A percentile compares a stretch with the other conserved stretches of the same genome.
Conservation (phyloP, 805 yeast species). For the Candida sonorensis region DNA sequence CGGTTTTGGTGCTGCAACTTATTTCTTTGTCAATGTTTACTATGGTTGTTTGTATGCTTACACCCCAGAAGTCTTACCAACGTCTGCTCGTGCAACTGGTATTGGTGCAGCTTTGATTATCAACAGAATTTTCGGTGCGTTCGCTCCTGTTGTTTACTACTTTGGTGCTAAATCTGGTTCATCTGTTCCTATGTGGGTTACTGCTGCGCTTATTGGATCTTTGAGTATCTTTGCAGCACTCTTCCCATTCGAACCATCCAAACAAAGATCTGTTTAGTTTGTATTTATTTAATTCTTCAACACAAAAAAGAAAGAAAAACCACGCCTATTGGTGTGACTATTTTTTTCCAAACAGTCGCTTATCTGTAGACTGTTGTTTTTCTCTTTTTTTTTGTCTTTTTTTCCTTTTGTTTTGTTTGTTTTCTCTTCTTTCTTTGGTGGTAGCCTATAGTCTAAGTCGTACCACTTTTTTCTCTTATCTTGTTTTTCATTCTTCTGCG, state of each 20-base stretch:
- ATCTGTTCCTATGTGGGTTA: constrained; percentile 54
- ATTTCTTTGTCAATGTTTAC: constrained; percentile 40
- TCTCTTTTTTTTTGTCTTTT: no score
- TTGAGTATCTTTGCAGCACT: constrained; percentile 39
- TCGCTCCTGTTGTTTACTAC: constrained; percentile 52
- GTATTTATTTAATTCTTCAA: no score
- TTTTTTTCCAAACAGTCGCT: no score
- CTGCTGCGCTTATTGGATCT: constrained; percentile 47
- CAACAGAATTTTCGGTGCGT: constrained; percentile 45
- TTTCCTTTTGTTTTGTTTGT: no score
- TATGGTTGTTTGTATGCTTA: constrained; percentile 59
- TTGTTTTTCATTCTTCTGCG: no score
- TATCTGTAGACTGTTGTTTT: no score
- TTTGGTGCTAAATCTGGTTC: constrained; percentile 42
- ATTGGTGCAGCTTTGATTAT: constrained; percentile 52
- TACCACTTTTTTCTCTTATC: no score
- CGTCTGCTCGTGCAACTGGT: constrained; percentile 50
- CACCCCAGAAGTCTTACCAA: constrained; percentile 59
- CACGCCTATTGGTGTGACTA: no score
- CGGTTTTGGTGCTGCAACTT: constrained; percentile 41
- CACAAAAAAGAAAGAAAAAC: no score
- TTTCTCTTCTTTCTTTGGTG: no score
- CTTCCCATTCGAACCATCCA: constrained; percentile 47
- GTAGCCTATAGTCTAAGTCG: no score
- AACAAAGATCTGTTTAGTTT: constrained; percentile 30